Evolutionary conservation across 1,139 yeast species (phyloP).

Genomic region (Debaryomyces nepalensis): DNA sequence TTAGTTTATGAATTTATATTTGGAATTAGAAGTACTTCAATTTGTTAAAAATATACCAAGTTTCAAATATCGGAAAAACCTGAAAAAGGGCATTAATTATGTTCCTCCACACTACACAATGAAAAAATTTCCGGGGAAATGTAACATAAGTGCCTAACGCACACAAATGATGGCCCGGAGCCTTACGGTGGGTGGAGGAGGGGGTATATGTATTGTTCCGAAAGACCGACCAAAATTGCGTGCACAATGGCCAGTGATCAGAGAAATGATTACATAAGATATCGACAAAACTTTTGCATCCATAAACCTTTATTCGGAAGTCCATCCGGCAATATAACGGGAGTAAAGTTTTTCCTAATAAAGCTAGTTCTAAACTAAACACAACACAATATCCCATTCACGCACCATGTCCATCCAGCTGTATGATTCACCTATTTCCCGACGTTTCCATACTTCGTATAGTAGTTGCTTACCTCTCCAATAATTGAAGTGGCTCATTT

Average conservation of each 20-base stretch:
- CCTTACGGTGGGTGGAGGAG: constrained; percentile 1
- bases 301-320: background rate
- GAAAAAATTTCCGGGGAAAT: constrained; percentile 13
- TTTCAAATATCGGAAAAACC: constrained; percentile 12
- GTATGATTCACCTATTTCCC: constrained; percentile 44
- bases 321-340: no score
- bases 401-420: constrained; percentile 59
- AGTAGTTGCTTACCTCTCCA: constrained; percentile 62
- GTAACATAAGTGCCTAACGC: constrained; percentile 4
- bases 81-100: constrained; percentile 8
- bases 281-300: background rate
- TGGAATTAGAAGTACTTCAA: background rate
- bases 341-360: background rate
- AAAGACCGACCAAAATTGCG: constrained; percentile 4
- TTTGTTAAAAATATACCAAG: background rate
- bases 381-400: constrained; percentile 55
- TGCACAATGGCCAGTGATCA: no score
- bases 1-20: background rate
- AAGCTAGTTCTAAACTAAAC: constrained; percentile 30
- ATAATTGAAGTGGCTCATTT: constrained; percentile 36
- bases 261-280: background rate
- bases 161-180: constrained; percentile 1
- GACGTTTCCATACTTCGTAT: constrained; percentile 55
- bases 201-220: constrained; percentile 7
- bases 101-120: constrained; percentile 11